A percentile compares a stretch with the other conserved stretches of the same genome.
Conservation (phyloP, 192 early-diverging fungal species). For the Entomortierella parvispora region DNA sequence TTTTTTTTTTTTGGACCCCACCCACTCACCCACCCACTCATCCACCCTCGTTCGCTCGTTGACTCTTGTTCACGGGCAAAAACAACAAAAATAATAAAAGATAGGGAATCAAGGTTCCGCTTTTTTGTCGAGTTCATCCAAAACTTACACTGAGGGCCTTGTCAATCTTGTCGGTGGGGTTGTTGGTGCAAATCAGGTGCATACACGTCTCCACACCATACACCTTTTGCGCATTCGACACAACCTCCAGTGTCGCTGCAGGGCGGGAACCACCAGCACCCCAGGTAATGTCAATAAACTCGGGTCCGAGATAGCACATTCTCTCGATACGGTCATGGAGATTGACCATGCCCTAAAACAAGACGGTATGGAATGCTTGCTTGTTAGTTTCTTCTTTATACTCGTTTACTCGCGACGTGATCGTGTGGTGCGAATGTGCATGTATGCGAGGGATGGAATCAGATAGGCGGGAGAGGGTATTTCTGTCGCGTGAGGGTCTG, state of each 20-base stretch:
- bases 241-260: slow-evolving; percentile 90
- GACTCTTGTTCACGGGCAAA: no score
- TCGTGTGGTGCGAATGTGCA: no score
- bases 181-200: slow-evolving; percentile 99
- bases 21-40: background rate
- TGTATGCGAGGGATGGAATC: background rate
- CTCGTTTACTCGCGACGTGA: background rate
- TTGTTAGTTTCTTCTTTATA: background rate
- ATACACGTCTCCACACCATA: slow-evolving; percentile 96
- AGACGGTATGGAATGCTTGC: background rate
- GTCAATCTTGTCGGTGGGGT: slow-evolving; percentile 90
- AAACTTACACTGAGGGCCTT: slow-evolving; percentile 74
- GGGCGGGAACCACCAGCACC: slow-evolving; percentile 91
- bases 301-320: slow-evolving; percentile 93
- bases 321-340: slow-evolving; percentile 97
- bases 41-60: background rate
- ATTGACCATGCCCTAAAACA: slow-evolving; percentile 85
- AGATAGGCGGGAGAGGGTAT: background rate
- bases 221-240: slow-evolving; percentile 88
- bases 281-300: slow-evolving; percentile 89
- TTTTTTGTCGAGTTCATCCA: background rate
- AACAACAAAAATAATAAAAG: background rate
- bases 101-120: background rate
- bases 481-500: background rate
- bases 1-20: background rate